Conservation (phyloP, 2,329 filamentous ascomycete genomes). For the Penicillium sp. region DNA sequence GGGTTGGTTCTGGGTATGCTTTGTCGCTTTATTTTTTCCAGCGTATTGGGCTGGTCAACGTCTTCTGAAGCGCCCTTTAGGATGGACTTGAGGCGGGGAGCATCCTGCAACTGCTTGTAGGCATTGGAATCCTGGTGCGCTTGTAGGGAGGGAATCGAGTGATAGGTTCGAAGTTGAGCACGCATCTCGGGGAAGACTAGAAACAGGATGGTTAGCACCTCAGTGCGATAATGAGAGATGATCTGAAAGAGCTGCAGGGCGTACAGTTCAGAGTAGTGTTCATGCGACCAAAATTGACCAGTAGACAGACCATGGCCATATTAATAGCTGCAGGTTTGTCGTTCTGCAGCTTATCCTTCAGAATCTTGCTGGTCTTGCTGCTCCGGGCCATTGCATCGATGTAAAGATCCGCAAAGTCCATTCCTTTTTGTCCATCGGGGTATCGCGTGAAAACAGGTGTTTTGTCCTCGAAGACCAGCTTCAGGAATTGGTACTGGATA, state of each 20-base stretch:
- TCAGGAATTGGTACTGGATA: conserved; percentile 63
- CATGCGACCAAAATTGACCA: conserved; percentile 97
- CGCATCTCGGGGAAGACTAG: conserved; percentile 98
- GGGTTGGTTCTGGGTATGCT: conserved; percentile 82
- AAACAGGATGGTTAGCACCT: conserved; percentile 4
- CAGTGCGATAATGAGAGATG: not conserved
- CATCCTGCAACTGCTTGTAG: conserved; percentile 97
- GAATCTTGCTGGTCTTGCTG: conserved; percentile 97
- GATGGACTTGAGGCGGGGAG: conserved; percentile 91
- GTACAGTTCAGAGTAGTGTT: conserved; percentile 97
- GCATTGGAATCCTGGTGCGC: conserved; percentile 91
- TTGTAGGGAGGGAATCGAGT: conserved; percentile 93
- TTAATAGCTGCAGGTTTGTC: conserved; percentile 89
- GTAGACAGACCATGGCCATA: conserved; percentile 98
- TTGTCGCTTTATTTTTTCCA: conserved; percentile 73
- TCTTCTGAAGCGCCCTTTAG: conserved; percentile 96
- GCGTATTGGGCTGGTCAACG: conserved; percentile 72
- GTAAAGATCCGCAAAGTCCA: conserved; percentile 88
- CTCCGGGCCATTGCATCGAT: conserved; percentile 98
- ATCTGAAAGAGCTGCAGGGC: conserved; percentile 32
- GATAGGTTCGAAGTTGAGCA: conserved; percentile 93
- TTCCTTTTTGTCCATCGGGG: conserved; percentile 72
- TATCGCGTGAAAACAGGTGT: conserved; percentile 79
- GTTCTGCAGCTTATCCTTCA: conserved; percentile 91
- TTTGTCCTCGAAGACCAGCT: conserved; percentile 60